Conservation (phyloP, 805 yeast species). For the Wickerhamiella brachini region DNA sequence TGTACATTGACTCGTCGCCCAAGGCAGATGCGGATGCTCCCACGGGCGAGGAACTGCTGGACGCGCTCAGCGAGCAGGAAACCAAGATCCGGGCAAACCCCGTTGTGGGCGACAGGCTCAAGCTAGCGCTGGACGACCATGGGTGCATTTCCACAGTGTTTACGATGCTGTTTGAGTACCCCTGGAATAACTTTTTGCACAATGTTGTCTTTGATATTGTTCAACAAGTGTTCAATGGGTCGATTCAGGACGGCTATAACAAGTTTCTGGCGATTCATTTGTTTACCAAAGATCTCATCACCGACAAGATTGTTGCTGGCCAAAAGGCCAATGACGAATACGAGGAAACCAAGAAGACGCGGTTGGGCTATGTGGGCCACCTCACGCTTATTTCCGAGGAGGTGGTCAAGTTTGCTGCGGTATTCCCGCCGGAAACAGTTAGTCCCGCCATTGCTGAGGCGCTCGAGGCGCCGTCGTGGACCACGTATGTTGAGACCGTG, state of each 20-base stretch:
- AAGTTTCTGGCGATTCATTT: constrained; percentile 59
- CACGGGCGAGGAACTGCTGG: constrained; percentile 7
- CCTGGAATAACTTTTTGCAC: constrained; percentile 96
- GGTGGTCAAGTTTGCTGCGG: constrained; percentile 69
- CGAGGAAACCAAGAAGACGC: constrained; percentile 44
- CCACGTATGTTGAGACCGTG: constrained; percentile 65
- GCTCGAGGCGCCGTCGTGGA: constrained; percentile 49
- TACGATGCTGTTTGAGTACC: constrained; percentile 63
- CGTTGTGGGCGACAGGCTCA: constrained; percentile 77
- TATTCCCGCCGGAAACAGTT: constrained; percentile 46
- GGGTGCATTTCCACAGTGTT: constrained; percentile 55
- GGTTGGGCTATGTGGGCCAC: constrained; percentile 97
- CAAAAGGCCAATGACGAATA: constrained; percentile 44
- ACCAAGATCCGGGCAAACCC: constrained; percentile 37
- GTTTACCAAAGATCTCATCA: constrained; percentile 49
- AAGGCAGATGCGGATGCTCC: background rate
- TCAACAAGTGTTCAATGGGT: constrained; percentile 87
- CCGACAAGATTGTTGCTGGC: constrained; percentile 46
- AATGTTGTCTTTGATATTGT: constrained; percentile 93
- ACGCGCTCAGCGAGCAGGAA: constrained; percentile 16
- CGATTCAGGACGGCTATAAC: constrained; percentile 73
- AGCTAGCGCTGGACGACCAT: constrained; percentile 67
- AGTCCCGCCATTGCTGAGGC: constrained; percentile 40
- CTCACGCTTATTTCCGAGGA: constrained; percentile 87
- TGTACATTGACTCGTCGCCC: constrained; percentile 1